These are phyloP conservation scores for Murraya paniculata DNA, from an alignment of 345 rosid species.

Conservation along the genomic window DNA sequence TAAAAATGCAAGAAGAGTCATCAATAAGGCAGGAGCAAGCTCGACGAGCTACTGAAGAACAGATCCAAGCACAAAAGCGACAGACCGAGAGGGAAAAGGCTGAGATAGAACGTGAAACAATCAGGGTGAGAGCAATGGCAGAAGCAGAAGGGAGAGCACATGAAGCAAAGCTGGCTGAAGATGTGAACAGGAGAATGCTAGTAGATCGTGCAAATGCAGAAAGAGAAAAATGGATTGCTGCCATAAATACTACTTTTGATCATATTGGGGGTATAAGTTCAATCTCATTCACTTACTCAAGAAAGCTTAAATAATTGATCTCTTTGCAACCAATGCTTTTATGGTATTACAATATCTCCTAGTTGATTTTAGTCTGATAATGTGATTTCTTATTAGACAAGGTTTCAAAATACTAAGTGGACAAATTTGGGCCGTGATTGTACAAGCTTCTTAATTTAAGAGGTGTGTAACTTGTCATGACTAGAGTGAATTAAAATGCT, in stretches of 20 bases:
- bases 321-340: not conserved
- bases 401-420: not conserved
- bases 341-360: not conserved
- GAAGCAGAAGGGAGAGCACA: slow-evolving; percentile 99
- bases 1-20: slow-evolving; percentile 89
- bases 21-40: slow-evolving; percentile 83
- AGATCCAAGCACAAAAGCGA: slow-evolving; percentile 86
- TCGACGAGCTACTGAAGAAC: slow-evolving; percentile 92
- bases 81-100: slow-evolving; percentile 98
- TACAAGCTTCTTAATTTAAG: not conserved
- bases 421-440: not conserved
- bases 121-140: slow-evolving; percentile 90
- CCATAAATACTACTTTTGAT: slow-evolving; percentile 88
- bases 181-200: slow-evolving; percentile 81
- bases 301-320: not conserved
- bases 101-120: slow-evolving; percentile 97
- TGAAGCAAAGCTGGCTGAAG: slow-evolving; percentile 94
- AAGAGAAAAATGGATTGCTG: slow-evolving; percentile 96
- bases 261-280: slow-evolving; percentile 78
- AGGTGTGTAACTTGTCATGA: not conserved
- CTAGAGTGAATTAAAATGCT: not conserved
- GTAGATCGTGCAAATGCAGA: slow-evolving; percentile 97
- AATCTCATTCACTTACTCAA: not conserved
- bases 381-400: not conserved
- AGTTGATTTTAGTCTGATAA: not conserved